These are phyloP conservation scores for Phaseolus lunatus DNA, from an alignment of 306 rosid genomes.

Conservation along the genomic window DNA sequence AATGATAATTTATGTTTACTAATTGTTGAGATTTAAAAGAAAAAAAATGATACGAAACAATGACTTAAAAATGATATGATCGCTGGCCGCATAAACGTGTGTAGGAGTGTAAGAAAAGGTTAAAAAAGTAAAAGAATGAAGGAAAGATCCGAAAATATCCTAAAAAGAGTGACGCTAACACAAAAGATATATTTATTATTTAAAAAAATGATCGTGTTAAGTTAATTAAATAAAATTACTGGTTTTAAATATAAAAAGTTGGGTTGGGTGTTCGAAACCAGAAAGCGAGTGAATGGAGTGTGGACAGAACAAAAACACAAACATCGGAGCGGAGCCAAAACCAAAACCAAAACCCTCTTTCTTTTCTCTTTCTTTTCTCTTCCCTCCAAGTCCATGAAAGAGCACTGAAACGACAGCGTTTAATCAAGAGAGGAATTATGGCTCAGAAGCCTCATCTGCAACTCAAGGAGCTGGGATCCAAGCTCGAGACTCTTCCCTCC, in stretches of 20 bases:
- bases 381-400: conserved; percentile 51
- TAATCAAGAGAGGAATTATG: conserved; percentile 51
- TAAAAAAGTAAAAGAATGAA: not conserved
- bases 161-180: not conserved
- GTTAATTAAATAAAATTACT: not conserved
- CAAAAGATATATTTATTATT: not conserved
- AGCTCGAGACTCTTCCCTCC: conserved; percentile 72
- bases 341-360: conserved; percentile 37
- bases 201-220: not conserved
- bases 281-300: conserved; percentile 13
- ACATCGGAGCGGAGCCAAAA: not conserved
- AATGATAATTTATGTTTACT: not conserved
- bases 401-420: conserved; percentile 51
- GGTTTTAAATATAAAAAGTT: conserved; percentile 31
- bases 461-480: conserved; percentile 97
- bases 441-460: conserved; percentile 71
- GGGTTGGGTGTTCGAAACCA: conserved; percentile 56
- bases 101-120: not conserved
- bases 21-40: too few relatives aligned
- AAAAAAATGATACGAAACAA: too few relatives aligned
- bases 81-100: not conserved
- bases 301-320: not conserved
- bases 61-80: too few relatives aligned
- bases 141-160: not conserved
- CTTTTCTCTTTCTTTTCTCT: not conserved